A percentile compares a stretch with the other conserved stretches of the same genome.
These are phyloP conservation scores for Phoenix roebelenii DNA, from an alignment of 176 grass and related monocot genomes.

Conservation along the genomic window DNA sequence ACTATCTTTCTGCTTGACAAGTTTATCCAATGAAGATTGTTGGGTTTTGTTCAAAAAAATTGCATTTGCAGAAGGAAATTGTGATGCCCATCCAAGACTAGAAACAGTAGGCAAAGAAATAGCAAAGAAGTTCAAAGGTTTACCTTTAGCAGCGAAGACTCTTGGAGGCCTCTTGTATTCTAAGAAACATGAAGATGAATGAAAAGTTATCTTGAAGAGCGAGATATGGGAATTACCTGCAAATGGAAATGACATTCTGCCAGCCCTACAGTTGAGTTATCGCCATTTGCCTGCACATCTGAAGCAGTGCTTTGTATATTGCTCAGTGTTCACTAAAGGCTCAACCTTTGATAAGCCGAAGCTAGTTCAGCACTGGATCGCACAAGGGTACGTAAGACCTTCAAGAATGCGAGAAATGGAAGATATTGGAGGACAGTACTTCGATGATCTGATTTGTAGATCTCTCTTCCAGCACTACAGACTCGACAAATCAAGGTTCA, in stretches of 20 bases:
- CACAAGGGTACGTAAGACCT: slow-evolving; percentile 23
- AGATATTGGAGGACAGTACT: slow-evolving; percentile 19
- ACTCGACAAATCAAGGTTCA: slow-evolving; percentile 16
- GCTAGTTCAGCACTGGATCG: slow-evolving; percentile 22
- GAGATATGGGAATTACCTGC: slow-evolving; percentile 16
- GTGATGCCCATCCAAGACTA: background rate
- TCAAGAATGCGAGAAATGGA: slow-evolving; percentile 4
- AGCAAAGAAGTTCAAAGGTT: background rate
- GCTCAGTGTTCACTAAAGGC: slow-evolving; percentile 31
- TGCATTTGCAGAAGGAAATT: background rate
- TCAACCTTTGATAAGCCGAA: slow-evolving; percentile 19
- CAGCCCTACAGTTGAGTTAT: slow-evolving; percentile 19
- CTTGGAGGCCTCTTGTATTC: slow-evolving; percentile 14
- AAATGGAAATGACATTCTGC: slow-evolving; percentile 3
- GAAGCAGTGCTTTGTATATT: slow-evolving; percentile 22
- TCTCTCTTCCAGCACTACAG: slow-evolving; percentile 21
- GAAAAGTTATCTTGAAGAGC: background rate
- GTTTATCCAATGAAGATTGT: background rate
- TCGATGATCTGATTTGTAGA: slow-evolving; percentile 14
- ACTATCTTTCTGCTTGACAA: too few species aligned
- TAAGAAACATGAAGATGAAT: background rate
- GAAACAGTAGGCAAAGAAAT: too few species aligned
- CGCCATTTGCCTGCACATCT: slow-evolving; percentile 5
- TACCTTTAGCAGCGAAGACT: slow-evolving; percentile 16
- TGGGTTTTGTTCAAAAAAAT: background rate